Evolutionary conservation across 176 grass and related monocot species (phyloP), one percentile per base, ranked within the genome.

Genomic region (Rhynchospora pubera): DNA sequence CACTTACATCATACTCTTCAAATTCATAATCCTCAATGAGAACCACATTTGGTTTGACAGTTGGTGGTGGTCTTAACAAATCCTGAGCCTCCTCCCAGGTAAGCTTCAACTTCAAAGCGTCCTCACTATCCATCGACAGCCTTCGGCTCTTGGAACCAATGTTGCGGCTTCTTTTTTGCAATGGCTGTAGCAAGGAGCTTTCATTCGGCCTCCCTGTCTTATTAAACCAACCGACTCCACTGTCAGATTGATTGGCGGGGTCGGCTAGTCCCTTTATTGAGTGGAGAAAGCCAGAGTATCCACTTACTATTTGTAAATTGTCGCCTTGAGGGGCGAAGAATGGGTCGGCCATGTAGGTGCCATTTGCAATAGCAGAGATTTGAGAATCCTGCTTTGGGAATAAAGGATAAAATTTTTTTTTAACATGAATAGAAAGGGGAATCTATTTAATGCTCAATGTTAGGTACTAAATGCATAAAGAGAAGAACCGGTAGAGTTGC

Each of bases 1-100:
- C 72, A 58, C 94, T 90, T 93, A 97, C 94, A 83, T 97, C 94
- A 87, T 97, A 97, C 82, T 97, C 94, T 94, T 97, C 94, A 92
- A 97, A 86, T 76, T 93, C 94, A 51, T 93, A 92, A 77, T 97
- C 91, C 68, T 97, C 94, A 66, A 97, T 97, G 79, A 71, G 89
- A 70, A 97, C 91, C 65, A 97, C 61, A 52, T 80, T 97, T 66
- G 94, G 91, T 85, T 90, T 97, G 83, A 87, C 82, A 64, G 67
- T 89, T 72, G 91, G 94, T 75, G 94, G 86, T 87, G 76, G 34
- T 5, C 34, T 39, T 5, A 39, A 39, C 34, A 39, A 39, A 39
- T 39, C 34, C 34, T 39, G 34, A 39, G 34, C 34, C 34, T 39
- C 34, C 34, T 39, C 34, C 34, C 34, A 39, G 34, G 34, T 39